A percentile compares a stretch with the other conserved stretches of the same genome.
Evolutionary conservation across 192 early-diverging fungal species (phyloP).

Genomic region (Podochytrium sp.): DNA sequence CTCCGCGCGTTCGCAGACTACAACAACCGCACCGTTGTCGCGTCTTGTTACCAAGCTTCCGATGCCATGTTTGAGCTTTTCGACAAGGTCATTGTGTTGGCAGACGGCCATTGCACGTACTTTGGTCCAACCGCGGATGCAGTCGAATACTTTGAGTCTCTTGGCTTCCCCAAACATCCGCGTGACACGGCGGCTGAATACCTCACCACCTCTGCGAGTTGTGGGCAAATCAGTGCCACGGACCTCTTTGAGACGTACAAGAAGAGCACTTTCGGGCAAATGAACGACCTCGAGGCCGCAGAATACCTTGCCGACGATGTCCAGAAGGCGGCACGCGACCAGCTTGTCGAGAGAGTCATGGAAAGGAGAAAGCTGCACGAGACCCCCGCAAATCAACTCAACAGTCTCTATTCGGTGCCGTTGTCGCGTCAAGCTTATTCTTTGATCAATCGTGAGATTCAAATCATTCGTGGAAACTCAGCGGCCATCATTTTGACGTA

Average conservation of each 20-base stretch:
- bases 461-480: constrained; percentile 61
- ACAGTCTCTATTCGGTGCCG: constrained; percentile 16
- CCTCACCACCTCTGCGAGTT: constrained; percentile 15
- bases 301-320: background rate
- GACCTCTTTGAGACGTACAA: constrained; percentile 12
- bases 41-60: constrained; percentile 63
- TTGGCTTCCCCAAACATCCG: constrained; percentile 19
- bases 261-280: background rate
- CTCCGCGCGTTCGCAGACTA: constrained; percentile 76
- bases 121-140: too few relatives aligned
- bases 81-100: constrained; percentile 56
- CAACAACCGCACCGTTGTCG: constrained; percentile 48
- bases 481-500: constrained; percentile 58
- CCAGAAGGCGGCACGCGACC: background rate
- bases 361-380: background rate
- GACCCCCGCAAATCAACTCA: background rate
- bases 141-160: too few relatives aligned
- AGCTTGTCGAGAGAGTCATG: background rate
- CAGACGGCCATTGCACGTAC: constrained; percentile 46
- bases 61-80: constrained; percentile 75
- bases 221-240: constrained; percentile 4
- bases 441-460: constrained; percentile 66
- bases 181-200: constrained; percentile 24
- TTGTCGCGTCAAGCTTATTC: background rate
- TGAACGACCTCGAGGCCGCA: background rate